phyloP scores from a whole-genome alignment of 352 stramenopile species.

The Globisporangium perplexum region DNA sequence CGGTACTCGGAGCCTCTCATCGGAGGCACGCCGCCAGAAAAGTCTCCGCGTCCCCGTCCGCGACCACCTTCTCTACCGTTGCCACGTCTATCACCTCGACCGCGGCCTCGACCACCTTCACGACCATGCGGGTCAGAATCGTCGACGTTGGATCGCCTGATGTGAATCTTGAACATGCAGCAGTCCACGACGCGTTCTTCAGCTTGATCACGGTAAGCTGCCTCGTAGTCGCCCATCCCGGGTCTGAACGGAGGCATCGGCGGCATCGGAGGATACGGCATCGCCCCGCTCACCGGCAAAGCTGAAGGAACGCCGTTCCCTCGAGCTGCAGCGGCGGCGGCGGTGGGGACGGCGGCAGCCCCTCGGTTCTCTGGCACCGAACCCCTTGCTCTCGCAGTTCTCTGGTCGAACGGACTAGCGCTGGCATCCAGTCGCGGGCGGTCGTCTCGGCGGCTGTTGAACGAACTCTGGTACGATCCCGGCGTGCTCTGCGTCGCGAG shows the following conservation, averaged over 20 bases:
- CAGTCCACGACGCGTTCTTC: slow-evolving; percentile 27
- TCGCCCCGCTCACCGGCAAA: neutral
- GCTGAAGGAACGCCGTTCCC: neutral
- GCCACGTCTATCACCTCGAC: slow-evolving; percentile 15
- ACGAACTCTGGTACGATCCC: neutral
- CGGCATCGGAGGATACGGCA: slow-evolving; percentile 11
- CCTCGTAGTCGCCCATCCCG: slow-evolving; percentile 2
- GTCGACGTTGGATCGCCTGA: slow-evolving; percentile 15
- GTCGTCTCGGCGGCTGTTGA: neutral
- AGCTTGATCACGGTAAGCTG: slow-evolving; percentile 17
- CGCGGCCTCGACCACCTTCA: slow-evolving; percentile 2
- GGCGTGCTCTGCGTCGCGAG: slow-evolving; percentile 4
- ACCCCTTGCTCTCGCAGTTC: neutral
- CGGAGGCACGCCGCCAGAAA: neutral
- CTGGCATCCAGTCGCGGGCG: neutral
- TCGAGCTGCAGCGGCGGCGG: neutral
- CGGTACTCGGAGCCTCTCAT: slow-evolving; percentile 6
- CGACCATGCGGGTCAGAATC: neutral
- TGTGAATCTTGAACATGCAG: slow-evolving; percentile 32
- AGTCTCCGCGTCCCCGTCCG: neutral
- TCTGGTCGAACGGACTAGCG: slow-evolving; percentile 2
- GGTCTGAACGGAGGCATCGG: slow-evolving; percentile 5
- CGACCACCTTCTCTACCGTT: slow-evolving; percentile 10
- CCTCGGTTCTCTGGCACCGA: neutral
- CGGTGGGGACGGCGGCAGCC: no score